These are phyloP conservation scores for Ilyonectria mors-panacis DNA, from an alignment of 2,329 filamentous ascomycete genomes.

Conservation along the genomic window DNA sequence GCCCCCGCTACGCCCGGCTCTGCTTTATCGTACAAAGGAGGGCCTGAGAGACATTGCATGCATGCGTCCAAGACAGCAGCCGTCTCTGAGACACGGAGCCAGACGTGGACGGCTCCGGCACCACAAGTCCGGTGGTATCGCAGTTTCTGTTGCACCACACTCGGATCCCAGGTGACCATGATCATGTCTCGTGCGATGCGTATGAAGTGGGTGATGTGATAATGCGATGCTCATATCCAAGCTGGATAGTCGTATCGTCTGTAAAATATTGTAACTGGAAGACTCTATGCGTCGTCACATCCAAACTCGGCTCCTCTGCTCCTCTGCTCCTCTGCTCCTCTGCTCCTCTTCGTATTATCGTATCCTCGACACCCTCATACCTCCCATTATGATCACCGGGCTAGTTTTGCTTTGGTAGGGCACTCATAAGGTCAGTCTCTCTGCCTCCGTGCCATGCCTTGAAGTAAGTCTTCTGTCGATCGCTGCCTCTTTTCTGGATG, in stretches of 20 bases:
- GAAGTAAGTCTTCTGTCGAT: slow-evolving; percentile 42
- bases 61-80: slow-evolving; percentile 42
- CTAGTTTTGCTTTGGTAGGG: background rate
- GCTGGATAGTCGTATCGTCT: slow-evolving; percentile 8
- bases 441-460: slow-evolving; percentile 36
- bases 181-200: slow-evolving; percentile 42
- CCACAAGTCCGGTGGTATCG: slow-evolving; percentile 42
- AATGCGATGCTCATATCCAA: slow-evolving; percentile 5
- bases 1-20: slow-evolving; percentile 27
- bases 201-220: slow-evolving; percentile 17
- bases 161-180: slow-evolving; percentile 45
- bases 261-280: background rate
- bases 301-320: slow-evolving; percentile 2
- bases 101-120: slow-evolving; percentile 44
- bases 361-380: background rate
- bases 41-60: slow-evolving; percentile 21
- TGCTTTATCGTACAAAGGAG: slow-evolving; percentile 37
- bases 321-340: slow-evolving; percentile 2
- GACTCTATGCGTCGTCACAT: background rate
- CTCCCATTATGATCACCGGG: slow-evolving; percentile 19
- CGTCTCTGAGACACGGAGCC: slow-evolving; percentile 45
- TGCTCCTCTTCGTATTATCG: slow-evolving; percentile 7
- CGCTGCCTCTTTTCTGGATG: slow-evolving; percentile 43
- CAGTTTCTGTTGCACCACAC: slow-evolving; percentile 42
- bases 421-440: slow-evolving; percentile 38